phyloP scores from a whole-genome alignment of 148 eudicot genomes.

The Camellia japonica region DNA sequence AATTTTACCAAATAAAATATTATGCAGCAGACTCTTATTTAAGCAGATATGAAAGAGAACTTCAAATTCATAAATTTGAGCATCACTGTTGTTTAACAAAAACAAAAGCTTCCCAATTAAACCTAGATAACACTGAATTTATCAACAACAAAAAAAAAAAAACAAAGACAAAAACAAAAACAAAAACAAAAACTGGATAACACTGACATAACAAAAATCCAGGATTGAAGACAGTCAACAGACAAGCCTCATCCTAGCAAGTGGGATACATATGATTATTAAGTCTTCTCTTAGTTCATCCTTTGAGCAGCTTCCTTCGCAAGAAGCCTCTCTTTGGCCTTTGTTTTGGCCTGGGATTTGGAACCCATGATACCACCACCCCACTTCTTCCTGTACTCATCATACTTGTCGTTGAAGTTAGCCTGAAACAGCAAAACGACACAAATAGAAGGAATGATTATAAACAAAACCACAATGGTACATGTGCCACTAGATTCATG shows the following conservation, averaged over 20 bases:
- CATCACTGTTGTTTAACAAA: neutral
- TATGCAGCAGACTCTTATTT: neutral
- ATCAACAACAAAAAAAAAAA: neutral
- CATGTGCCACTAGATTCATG: neutral
- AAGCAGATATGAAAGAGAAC: neutral
- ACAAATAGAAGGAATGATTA: neutral
- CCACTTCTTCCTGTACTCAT: constrained; percentile 91
- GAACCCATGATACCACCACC: constrained; percentile 97
- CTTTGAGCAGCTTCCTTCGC: constrained; percentile 95
- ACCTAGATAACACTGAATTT: neutral
- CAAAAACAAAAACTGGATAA: neutral
- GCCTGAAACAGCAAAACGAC: constrained; percentile 41
- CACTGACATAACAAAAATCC: neutral
- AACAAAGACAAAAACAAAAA: neutral
- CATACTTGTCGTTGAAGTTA: constrained; percentile 90
- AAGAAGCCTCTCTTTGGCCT: constrained; percentile 78
- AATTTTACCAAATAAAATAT: neutral
- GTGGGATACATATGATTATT: neutral
- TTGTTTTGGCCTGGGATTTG: constrained; percentile 87
- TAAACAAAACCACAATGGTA: neutral
- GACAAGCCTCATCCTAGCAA: neutral
- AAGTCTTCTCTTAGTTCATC: constrained; percentile 33
- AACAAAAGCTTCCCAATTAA: neutral
- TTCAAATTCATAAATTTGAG: neutral
- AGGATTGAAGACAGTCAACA: neutral